These are phyloP conservation scores for Leccinum aurantiacum DNA, from an alignment of 768 basidiomycete species.

Conservation along the genomic window DNA sequence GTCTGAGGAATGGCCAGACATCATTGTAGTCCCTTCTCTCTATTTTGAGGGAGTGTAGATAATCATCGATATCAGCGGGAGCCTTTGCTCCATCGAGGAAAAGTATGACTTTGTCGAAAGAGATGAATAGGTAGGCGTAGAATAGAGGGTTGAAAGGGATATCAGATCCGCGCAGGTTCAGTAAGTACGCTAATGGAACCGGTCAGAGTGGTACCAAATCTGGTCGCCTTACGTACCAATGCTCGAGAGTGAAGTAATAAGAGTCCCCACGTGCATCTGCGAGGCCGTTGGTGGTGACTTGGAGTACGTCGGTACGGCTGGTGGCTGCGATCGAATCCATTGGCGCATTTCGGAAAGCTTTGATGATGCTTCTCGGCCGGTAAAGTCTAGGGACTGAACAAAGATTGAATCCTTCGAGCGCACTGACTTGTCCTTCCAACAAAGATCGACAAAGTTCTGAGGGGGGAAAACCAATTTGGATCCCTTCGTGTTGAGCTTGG, in stretches of 20 bases:
- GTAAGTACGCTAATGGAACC: constrained; percentile 62
- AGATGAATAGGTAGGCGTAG: constrained; percentile 80
- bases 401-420: constrained; percentile 66
- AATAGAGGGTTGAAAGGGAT: constrained; percentile 93
- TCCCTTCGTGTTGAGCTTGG: constrained; percentile 49
- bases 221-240: constrained; percentile 51
- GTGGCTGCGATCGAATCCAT: constrained; percentile 65
- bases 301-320: constrained; percentile 60
- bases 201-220: background rate
- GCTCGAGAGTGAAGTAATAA: constrained; percentile 66
- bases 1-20: constrained; percentile 75
- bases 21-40: constrained; percentile 68
- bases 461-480: constrained; percentile 78
- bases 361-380: constrained; percentile 59
- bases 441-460: constrained; percentile 79
- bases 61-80: constrained; percentile 52
- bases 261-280: constrained; percentile 65
- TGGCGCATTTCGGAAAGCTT: constrained; percentile 72
- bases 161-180: constrained; percentile 89
- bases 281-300: constrained; percentile 58
- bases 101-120: constrained; percentile 57
- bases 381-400: constrained; percentile 69
- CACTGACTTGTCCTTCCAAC: constrained; percentile 76
- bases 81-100: constrained; percentile 77
- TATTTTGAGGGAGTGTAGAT: constrained; percentile 59